These are phyloP conservation scores for Castanopsis chinensis DNA, from an alignment of 306 rosid genomes.

Conservation along the genomic window DNA sequence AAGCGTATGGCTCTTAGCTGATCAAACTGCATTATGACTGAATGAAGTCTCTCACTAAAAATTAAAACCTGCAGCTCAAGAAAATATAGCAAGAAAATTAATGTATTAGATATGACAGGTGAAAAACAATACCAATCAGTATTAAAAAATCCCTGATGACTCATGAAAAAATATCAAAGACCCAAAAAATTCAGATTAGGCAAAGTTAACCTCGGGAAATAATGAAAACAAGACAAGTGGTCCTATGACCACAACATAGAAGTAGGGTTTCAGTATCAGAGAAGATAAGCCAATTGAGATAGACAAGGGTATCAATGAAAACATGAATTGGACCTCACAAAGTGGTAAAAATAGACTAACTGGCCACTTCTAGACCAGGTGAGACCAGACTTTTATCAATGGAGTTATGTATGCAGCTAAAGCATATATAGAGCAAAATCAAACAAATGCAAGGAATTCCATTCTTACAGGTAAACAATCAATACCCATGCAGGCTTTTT, in stretches of 20 bases:
- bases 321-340: neutral
- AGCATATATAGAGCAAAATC: too few relatives aligned
- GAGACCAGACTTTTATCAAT: neutral
- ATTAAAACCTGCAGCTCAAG: conserved; percentile 59
- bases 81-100: conserved; percentile 12
- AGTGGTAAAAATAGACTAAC: neutral
- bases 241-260: neutral
- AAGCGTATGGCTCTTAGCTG: conserved; percentile 89
- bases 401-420: too few relatives aligned
- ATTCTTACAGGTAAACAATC: too few relatives aligned
- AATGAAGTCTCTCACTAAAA: conserved; percentile 88
- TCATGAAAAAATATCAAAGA: neutral
- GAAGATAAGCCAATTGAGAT: neutral
- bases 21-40: conserved; percentile 82
- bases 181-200: too few relatives aligned
- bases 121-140: neutral
- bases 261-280: neutral
- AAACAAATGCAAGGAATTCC: too few relatives aligned
- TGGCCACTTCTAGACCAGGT: neutral
- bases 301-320: neutral
- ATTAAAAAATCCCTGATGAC: neutral
- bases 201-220: neutral
- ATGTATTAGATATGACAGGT: conserved; percentile 9
- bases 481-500: too few relatives aligned
- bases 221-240: neutral